Conservation (phyloP, 1,284 basidiomycete genomes). For the Porogramme epimiltina region DNA sequence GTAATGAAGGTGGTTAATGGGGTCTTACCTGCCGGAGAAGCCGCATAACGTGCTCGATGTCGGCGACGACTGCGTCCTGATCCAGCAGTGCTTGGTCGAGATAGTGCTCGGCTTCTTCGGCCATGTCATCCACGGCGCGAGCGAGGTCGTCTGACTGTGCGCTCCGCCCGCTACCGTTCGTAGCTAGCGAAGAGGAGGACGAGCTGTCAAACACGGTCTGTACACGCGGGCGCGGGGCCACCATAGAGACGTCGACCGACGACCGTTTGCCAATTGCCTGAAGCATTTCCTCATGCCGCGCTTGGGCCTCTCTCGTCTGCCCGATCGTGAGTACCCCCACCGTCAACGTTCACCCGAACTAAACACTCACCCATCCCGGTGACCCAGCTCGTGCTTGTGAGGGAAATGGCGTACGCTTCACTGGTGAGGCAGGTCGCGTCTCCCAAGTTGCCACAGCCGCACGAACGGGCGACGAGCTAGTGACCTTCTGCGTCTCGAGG, state of each 20-base stretch:
- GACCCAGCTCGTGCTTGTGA: conserved; percentile 34
- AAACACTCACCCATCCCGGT: conserved; percentile 41
- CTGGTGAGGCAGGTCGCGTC: conserved; percentile 44
- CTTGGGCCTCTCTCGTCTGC: conserved; percentile 71
- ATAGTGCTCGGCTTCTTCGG: conserved; percentile 58
- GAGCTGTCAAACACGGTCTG: conserved; percentile 32
- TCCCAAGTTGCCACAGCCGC: conserved; percentile 16
- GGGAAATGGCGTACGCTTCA: conserved; percentile 45
- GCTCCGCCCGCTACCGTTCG: conserved; percentile 23
- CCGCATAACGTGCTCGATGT: conserved; percentile 48
- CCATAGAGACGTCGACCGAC: conserved; percentile 41
- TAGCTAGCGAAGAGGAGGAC: conserved; percentile 20
- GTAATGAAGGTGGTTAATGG: background rate
- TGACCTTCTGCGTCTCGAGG: conserved; percentile 46
- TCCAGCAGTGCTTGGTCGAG: conserved; percentile 51
- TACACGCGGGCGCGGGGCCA: conserved; percentile 46
- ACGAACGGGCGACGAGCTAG: conserved; percentile 14
- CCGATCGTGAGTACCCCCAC: background rate
- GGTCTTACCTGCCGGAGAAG: conserved; percentile 58
- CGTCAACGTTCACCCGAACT: background rate
- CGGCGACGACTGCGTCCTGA: conserved; percentile 53
- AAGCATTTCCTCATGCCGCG: conserved; percentile 78
- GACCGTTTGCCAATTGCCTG: conserved; percentile 64
- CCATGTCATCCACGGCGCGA: conserved; percentile 49
- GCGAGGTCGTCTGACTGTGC: conserved; percentile 25